These are phyloP conservation scores for Dictyostelium intermedium DNA, from an alignment of 78 protist genomes.

Conservation along the genomic window DNA sequence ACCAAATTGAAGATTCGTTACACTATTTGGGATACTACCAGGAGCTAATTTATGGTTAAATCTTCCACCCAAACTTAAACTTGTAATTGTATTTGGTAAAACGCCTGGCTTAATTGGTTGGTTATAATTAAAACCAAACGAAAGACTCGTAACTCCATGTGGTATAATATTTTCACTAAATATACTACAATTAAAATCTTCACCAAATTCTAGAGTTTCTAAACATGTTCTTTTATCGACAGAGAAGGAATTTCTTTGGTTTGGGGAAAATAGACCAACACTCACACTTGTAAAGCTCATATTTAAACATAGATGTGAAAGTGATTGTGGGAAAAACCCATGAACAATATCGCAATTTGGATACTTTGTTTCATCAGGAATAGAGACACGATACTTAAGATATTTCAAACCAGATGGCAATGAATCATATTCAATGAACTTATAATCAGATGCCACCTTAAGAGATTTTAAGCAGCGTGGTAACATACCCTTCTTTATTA, in stretches of 20 bases:
- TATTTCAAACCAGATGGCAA: background rate
- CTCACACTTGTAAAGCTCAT: background rate
- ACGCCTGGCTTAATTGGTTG: background rate
- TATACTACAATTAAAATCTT: background rate
- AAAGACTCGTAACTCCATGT: background rate
- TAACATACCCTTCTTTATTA: background rate
- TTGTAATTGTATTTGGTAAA: background rate
- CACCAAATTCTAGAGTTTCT: background rate
- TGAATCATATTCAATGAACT: background rate
- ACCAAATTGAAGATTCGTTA: background rate
- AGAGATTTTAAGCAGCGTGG: background rate
- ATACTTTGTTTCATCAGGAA: background rate
- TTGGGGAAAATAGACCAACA: background rate
- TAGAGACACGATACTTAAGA: background rate
- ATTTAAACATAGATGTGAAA: background rate
- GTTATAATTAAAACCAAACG: background rate
- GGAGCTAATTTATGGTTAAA: background rate
- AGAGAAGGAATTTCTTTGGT: background rate
- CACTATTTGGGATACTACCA: background rate
- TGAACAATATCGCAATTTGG: background rate
- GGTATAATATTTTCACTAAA: background rate
- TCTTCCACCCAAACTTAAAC: background rate
- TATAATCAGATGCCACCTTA: background rate
- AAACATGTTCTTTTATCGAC: background rate
- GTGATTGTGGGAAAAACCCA: background rate